Evolutionary conservation across 2,329 filamentous ascomycete genomes (phyloP), one percentile per base, ranked within the genome.

Genomic region (Fusarium virguliforme): DNA sequence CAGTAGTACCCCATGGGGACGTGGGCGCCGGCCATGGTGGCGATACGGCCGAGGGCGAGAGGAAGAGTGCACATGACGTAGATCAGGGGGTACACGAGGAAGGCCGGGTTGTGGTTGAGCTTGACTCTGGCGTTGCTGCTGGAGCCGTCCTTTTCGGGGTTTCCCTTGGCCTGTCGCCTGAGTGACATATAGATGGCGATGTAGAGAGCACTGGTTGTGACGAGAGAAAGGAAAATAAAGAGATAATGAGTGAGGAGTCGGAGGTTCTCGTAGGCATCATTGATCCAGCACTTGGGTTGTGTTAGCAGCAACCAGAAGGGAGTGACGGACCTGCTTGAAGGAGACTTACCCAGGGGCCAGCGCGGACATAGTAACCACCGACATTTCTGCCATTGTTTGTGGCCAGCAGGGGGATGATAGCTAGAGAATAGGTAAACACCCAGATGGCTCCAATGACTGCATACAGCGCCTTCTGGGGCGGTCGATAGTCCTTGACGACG

Each of bases 1-100:
- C 85, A 86, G 77, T 88, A 90, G 76, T 88, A 90, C 0, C 77
- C 79, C 1, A 88, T 79, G 0, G 86, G 83, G 6, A 89, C 82
- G 0, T 81, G 62, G 18, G 81, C 79, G 2, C 87, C 86, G 0
- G 86, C 85, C 86, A 92, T 90, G 51, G 85, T 85, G 48, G 86
- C 85, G 76, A 92, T 89, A 64, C 90, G 87, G 26, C 89, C 88
- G 0, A 88, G 84, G 8, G 90, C 90, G 2, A 93, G 83, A 0
- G 91, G 91, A 0, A 90, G 83, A 0, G 90, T 92, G 77, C 90
- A 91, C 26, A 90, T 73, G 30, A 91, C 85, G 77, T 92, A 92
- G 68, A 92, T 89, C 68, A 91, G 73, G 0, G 91, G 91, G 71
- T 93, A 93, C 8, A 91, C 82, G 37, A 91, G 87, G 67, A 92